Evolutionary conservation across 345 rosid genomes (phyloP), one percentile per base, ranked within the genome.

Genomic region (Syzygium jambos): DNA sequence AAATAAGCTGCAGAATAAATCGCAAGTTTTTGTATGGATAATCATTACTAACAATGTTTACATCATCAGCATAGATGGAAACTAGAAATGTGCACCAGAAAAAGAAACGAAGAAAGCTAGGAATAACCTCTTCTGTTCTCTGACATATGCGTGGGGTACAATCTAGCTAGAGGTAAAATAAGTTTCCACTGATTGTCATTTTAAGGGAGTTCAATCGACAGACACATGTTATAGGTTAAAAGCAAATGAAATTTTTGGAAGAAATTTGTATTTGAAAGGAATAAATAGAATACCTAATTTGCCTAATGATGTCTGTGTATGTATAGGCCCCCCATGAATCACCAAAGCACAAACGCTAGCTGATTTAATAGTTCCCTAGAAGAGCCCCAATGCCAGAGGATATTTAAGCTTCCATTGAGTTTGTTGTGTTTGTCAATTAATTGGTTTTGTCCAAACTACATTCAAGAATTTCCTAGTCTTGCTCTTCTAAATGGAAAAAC

Each of bases 61-160:
- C 11, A 30, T 65, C 11, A 30, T 65, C 43, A 30, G 78, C 5
- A 30, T 0, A 65, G 16, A 30, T 30, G 22, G 30, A 8, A 65
- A 65, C 43, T 65, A 0, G 0, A 0, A 61, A 29, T 0, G 78
- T 0, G 0, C 78, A n/a, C 43, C 16, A 11, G 41, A 29, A 65
- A 65, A 30, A 65, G 78, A 65, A 30, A 65, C 41, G 16, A 30
- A 65, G 9, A 65, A 29, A 65, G 41, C 0, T 0, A 0, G 43
- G 78, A 65, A 7, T 0, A 65, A 30, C 41, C 43, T 65, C 41
- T 0, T 65, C 22, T 14, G 34, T 65, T 7, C 78, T 65, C 11
- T 30, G 43, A 65, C 78, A 15, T 65, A 65, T 65, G 78, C 11
- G 15, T 65, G 8, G 78, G 78, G 5, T 65, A 65, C 43, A 0